Conservation (phyloP, 805 yeast species). For the Saturnispora dispora region DNA sequence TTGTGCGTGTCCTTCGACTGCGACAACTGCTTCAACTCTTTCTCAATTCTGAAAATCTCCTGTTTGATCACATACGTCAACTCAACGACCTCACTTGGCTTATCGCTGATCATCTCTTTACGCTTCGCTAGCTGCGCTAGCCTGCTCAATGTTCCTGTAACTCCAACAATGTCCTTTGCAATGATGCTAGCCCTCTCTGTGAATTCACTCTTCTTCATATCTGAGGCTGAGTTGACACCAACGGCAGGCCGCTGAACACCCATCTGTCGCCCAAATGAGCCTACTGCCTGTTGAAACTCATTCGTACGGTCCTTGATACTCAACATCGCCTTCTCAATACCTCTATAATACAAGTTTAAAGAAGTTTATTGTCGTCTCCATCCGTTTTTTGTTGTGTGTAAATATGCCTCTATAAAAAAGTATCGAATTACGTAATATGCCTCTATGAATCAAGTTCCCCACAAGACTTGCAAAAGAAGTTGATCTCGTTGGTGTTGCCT, state of each 20-base stretch:
- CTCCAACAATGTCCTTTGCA: constrained; percentile 82
- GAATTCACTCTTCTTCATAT: constrained; percentile 43
- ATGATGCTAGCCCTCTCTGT: constrained; percentile 65
- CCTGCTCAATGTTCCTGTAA: constrained; percentile 71
- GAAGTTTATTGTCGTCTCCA: neutral
- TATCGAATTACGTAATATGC: neutral
- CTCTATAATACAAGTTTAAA: neutral
- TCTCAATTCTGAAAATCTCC: constrained; percentile 75
- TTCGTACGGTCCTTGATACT: constrained; percentile 72
- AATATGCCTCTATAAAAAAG: neutral
- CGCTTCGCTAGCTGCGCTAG: constrained; percentile 76
- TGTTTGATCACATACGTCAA: constrained; percentile 82
- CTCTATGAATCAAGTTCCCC: constrained; percentile 12
- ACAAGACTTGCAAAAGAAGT: constrained; percentile 24
- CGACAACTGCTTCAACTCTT: constrained; percentile 55
- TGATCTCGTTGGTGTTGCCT: constrained; percentile 13
- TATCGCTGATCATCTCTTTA: constrained; percentile 87
- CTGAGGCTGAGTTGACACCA: neutral
- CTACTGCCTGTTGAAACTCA: constrained; percentile 89
- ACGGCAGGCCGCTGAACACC: constrained; percentile 13
- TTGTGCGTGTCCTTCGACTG: constrained; percentile 15
- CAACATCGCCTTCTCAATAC: constrained; percentile 11
- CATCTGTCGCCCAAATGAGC: constrained; percentile 50
- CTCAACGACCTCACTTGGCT: constrained; percentile 89
- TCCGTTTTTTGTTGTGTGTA: neutral